These are phyloP conservation scores for Vigna radiata DNA, from an alignment of 306 rosid genomes.

Conservation along the genomic window DNA sequence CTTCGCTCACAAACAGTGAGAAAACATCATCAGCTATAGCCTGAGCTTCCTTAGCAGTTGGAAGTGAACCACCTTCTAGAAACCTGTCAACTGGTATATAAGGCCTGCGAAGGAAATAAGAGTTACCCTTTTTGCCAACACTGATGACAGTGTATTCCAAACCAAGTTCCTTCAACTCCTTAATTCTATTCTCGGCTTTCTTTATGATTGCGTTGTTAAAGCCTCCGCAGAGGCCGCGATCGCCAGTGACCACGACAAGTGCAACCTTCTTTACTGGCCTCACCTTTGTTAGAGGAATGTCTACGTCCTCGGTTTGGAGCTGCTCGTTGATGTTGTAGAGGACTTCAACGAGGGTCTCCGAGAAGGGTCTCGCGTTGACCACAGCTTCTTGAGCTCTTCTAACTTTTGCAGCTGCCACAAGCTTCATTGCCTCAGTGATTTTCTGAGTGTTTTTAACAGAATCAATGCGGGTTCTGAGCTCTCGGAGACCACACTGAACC, in stretches of 20 bases:
- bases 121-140: conserved; percentile 86
- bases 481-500: conserved; percentile 75
- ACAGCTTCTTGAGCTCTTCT: conserved; percentile 97
- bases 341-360: conserved; percentile 85
- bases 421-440: conserved; percentile 97
- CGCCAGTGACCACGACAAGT: conserved; percentile 83
- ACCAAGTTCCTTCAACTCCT: conserved; percentile 72
- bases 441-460: conserved; percentile 90
- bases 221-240: conserved; percentile 88
- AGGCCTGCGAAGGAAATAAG: conserved; percentile 78
- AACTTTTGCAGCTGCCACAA: conserved; percentile 93
- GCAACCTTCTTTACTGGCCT: conserved; percentile 87
- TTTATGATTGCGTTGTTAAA: conserved; percentile 68
- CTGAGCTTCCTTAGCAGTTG: conserved; percentile 94
- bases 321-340: conserved; percentile 95
- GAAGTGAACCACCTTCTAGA: conserved; percentile 66
- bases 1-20: conserved; percentile 83
- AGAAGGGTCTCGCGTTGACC: conserved; percentile 87
- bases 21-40: conserved; percentile 91
- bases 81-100: conserved; percentile 80
- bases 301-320: conserved; percentile 79
- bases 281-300: conserved; percentile 70
- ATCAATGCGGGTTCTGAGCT: conserved; percentile 73
- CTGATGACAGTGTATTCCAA: conserved; percentile 68
- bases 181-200: conserved; percentile 75